Evolutionary conservation across 495 filamentous ascomycete species (phyloP).

Genomic region (Xylaria nigripes): DNA sequence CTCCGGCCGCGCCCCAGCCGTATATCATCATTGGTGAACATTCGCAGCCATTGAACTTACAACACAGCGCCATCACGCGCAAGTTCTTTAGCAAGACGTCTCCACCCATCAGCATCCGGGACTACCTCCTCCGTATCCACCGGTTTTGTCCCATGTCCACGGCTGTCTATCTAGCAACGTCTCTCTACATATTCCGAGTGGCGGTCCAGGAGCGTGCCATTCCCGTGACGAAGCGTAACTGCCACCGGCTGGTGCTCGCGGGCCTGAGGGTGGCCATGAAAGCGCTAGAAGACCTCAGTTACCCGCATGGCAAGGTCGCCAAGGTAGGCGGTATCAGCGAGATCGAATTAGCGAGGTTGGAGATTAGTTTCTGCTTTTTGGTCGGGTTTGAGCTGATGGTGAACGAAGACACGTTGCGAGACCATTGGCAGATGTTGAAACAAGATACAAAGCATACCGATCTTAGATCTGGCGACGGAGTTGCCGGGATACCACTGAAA

Average conservation of each 20-base stretch:
- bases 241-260: slow-evolving; percentile 79
- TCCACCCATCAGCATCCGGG: slow-evolving; percentile 69
- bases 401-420: slow-evolving; percentile 50
- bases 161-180: slow-evolving; percentile 87
- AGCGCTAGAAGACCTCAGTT: slow-evolving; percentile 81
- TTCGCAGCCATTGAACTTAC: slow-evolving; percentile 54
- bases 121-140: slow-evolving; percentile 83
- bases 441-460: slow-evolving; percentile 1
- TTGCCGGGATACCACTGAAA: neutral
- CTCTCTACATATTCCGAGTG: slow-evolving; percentile 78
- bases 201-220: slow-evolving; percentile 65
- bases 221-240: slow-evolving; percentile 69
- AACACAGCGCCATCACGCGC: slow-evolving; percentile 72
- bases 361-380: slow-evolving; percentile 86
- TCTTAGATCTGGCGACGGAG: slow-evolving; percentile 20
- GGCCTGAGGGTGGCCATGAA: slow-evolving; percentile 85
- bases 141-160: slow-evolving; percentile 93
- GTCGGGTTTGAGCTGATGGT: slow-evolving; percentile 75
- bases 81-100: slow-evolving; percentile 87
- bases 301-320: slow-evolving; percentile 73
- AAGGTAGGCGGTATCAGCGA: slow-evolving; percentile 84
- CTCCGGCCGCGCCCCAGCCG: slow-evolving; percentile 26
- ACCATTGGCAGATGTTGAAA: slow-evolving; percentile 44
- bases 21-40: slow-evolving; percentile 52
- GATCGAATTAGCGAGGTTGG: slow-evolving; percentile 67